Conservation (phyloP, 179 eudicot species). For the Heliamphora pulchella region DNA sequence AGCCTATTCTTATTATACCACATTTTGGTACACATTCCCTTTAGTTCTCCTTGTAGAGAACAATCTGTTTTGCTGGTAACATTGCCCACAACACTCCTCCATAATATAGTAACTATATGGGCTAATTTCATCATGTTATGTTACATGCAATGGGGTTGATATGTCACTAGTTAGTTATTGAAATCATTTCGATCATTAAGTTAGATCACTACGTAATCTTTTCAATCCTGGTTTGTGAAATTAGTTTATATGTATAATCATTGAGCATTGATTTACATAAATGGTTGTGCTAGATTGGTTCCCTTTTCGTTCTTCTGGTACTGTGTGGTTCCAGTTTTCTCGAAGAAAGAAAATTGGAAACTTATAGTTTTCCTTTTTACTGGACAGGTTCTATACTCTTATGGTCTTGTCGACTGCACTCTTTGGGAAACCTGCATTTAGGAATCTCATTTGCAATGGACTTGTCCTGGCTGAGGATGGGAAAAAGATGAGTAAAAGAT, state of each 20-base stretch:
- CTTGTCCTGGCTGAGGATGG: slow-evolving; percentile 98
- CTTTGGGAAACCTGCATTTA: slow-evolving; percentile 86
- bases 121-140: background rate
- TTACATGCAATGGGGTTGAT: background rate
- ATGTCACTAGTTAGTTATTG: slow-evolving; percentile 3
- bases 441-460: slow-evolving; percentile 96
- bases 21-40: background rate
- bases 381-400: slow-evolving; percentile 80
- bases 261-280: background rate
- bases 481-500: slow-evolving; percentile 93
- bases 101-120: background rate
- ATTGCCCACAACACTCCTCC: background rate
- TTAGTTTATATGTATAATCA: background rate
- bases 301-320: background rate
- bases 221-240: background rate
- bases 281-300: background rate
- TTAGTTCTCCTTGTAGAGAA: background rate
- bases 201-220: background rate
- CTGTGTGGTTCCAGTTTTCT: background rate
- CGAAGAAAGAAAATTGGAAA: background rate
- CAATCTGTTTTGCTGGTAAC: background rate
- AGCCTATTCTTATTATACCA: background rate
- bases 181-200: background rate
- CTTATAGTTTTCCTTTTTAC: background rate
- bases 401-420: slow-evolving; percentile 98